These are phyloP conservation scores for Backusella morwellensis DNA, from an alignment of 192 early-diverging fungal genomes.

Conservation along the genomic window DNA sequence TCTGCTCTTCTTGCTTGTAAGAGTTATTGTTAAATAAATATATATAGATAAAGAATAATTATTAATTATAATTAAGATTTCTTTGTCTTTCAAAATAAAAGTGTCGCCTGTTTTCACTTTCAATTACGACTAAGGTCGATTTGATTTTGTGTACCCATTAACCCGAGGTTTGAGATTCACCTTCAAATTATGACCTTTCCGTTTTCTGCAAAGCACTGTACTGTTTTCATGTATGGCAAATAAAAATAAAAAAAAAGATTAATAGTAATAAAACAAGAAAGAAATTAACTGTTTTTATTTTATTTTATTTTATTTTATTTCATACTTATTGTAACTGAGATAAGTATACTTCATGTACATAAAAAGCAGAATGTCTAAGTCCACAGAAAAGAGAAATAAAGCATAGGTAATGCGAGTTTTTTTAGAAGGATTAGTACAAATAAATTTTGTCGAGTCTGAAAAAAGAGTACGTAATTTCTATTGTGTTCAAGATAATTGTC, in stretches of 20 bases:
- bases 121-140: not conserved
- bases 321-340: not conserved
- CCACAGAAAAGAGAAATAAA: not conserved
- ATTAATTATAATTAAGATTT: not conserved
- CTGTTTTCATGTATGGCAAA: not conserved
- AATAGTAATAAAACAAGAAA: not conserved
- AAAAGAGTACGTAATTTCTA: not conserved
- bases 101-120: not conserved
- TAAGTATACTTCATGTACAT: not conserved
- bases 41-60: not conserved
- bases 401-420: not conserved
- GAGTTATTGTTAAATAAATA: not conserved
- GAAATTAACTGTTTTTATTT: not conserved
- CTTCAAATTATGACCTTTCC: not conserved
- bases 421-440: not conserved
- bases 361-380: not conserved
- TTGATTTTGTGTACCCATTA: not conserved
- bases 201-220: not conserved
- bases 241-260: not conserved
- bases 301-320: too few relatives aligned
- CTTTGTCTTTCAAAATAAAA: not conserved
- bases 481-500: not conserved
- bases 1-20: not conserved
- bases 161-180: not conserved
- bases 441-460: not conserved